Conservation (phyloP, 139 green algal species). For the Gonium pectorale region DNA sequence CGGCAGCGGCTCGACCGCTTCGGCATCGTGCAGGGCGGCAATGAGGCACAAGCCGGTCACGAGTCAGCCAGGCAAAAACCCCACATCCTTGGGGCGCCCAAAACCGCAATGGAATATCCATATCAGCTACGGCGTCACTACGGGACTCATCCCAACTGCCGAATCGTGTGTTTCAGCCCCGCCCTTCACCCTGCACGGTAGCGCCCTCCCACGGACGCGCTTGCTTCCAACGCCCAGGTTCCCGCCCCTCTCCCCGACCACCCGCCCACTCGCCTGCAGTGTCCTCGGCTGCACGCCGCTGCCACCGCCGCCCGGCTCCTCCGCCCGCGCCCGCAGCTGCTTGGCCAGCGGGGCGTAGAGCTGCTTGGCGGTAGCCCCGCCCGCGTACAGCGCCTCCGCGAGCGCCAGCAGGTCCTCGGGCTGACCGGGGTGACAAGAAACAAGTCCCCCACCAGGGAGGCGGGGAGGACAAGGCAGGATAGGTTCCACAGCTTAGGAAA, state of each 20-base stretch:
- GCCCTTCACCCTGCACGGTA: too few species aligned
- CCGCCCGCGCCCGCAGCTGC: not conserved
- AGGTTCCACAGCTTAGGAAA: too few species aligned
- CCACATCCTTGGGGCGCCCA: not conserved
- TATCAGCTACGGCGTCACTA: not conserved
- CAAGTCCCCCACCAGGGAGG: not conserved
- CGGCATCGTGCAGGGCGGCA: too few species aligned
- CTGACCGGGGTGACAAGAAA: not conserved
- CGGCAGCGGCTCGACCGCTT: too few species aligned
- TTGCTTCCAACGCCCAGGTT: not conserved
- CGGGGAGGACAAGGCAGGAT: not conserved
- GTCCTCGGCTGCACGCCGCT: not conserved
- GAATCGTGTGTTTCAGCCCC: not conserved
- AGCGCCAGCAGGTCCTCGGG: not conserved
- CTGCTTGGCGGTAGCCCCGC: not conserved
- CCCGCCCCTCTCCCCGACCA: not conserved
- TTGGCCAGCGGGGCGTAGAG: constrained; percentile 6
- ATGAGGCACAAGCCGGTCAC: not conserved
- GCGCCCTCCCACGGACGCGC: too few species aligned
- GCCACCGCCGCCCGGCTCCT: not conserved
- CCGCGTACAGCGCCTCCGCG: constrained; percentile 3
- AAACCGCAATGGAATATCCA: too few species aligned
- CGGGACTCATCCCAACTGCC: not conserved
- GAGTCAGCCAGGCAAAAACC: not conserved
- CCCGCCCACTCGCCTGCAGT: not conserved